These are phyloP conservation scores for Colletotrichum aenigma DNA, from an alignment of 2,329 filamentous ascomycete genomes.

Conservation along the genomic window DNA sequence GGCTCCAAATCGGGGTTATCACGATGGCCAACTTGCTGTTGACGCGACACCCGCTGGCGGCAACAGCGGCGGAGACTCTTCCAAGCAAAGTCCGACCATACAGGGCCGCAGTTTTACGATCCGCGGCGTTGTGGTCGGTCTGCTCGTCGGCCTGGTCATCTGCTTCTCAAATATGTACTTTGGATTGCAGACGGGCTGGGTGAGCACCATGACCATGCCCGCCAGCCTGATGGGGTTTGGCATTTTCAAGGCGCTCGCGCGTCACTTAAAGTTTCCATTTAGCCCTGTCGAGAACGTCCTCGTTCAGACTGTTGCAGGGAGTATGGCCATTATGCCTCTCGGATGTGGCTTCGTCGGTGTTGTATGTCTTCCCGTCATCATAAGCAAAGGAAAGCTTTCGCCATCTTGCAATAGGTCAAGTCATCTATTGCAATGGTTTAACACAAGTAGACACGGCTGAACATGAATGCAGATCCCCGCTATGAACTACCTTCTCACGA, in stretches of 20 bases:
- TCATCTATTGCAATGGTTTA: not conserved
- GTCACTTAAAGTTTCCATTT: constrained; percentile 79
- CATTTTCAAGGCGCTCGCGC: constrained; percentile 81
- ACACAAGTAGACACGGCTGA: not conserved
- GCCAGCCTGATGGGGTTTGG: constrained; percentile 93
- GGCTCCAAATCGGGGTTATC: constrained; percentile 6
- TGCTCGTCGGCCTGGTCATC: constrained; percentile 86
- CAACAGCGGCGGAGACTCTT: not conserved
- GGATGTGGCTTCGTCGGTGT: constrained; percentile 96
- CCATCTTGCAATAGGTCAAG: not conserved
- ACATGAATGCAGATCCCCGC: constrained; percentile 69
- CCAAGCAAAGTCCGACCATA: constrained; percentile 16
- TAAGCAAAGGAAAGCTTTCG: not conserved
- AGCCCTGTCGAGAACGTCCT: constrained; percentile 96
- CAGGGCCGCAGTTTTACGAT: constrained; percentile 78
- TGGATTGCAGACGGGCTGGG: constrained; percentile 81
- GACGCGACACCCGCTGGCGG: not conserved
- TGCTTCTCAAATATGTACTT: constrained; percentile 99
- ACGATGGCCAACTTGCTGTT: not conserved
- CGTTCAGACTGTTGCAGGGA: constrained; percentile 93
- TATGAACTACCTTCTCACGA: constrained; percentile 81
- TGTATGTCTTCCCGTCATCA: constrained; percentile 37
- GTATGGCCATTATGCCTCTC: constrained; percentile 95
- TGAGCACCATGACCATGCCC: constrained; percentile 92
- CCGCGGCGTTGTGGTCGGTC: constrained; percentile 79